Evolutionary conservation across 495 filamentous ascomycete species (phyloP).

Genomic region (Aspergillus haitiensis): DNA sequence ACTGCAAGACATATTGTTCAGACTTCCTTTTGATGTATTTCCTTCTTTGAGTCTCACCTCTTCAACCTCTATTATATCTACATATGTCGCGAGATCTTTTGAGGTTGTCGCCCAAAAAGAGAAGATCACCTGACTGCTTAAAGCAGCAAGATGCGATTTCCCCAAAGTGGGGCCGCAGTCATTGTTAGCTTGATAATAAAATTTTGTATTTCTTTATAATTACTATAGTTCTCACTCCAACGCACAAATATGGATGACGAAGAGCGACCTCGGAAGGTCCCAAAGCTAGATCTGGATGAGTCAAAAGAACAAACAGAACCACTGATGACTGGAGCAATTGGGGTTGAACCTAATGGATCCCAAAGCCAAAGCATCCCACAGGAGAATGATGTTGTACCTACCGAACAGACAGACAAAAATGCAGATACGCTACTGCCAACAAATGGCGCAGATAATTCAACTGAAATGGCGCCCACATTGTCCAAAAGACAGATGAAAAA

Average conservation of each 20-base stretch:
- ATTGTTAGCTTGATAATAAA: not conserved
- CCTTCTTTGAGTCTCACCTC: no score
- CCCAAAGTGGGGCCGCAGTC: slow-evolving; percentile 14
- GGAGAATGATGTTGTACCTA: slow-evolving; percentile 10
- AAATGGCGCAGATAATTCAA: slow-evolving; percentile 15
- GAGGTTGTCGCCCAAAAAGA: not conserved
- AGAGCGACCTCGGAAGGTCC: slow-evolving; percentile 53
- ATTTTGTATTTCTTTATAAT: no score
- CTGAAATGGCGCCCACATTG: slow-evolving; percentile 36
- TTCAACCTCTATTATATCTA: not conserved
- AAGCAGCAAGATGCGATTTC: slow-evolving; percentile 1
- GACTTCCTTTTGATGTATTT: no score
- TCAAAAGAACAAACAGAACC: slow-evolving; percentile 24
- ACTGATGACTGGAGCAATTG: slow-evolving; percentile 39
- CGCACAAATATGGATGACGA: slow-evolving; percentile 50
- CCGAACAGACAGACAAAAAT: slow-evolving; percentile 2
- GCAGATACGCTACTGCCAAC: slow-evolving; percentile 17
- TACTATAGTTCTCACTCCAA: not conserved
- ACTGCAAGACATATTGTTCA: no score
- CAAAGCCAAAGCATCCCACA: slow-evolving; percentile 14
- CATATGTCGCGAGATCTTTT: not conserved
- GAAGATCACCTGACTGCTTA: slow-evolving; percentile 13
- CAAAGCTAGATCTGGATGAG: slow-evolving; percentile 45
- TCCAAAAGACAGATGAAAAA: slow-evolving; percentile 87
- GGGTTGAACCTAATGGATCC: slow-evolving; percentile 16